Evolutionary conservation across 108 stramenopile species (phyloP), one percentile per base, ranked within the genome.

Genomic region (Conticribra guillardii): DNA sequence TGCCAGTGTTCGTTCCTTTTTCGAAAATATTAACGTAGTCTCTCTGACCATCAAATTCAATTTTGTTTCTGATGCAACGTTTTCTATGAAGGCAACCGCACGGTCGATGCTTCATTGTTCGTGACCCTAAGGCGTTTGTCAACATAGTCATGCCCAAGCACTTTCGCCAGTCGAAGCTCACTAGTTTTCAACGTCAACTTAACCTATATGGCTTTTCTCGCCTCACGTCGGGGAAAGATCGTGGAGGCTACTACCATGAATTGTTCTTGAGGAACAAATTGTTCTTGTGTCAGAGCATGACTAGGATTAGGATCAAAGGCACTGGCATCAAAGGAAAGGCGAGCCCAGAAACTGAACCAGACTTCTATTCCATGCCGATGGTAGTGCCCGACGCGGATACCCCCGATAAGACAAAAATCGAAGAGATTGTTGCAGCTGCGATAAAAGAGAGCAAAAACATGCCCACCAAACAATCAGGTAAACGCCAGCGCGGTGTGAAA

Each of bases 131-230:
- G 44, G 84, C 81, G 9, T 89, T 94, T 67, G 87, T 89, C 19
- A 56, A 67, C 16, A 26, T 85, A 24, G 63, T 97, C 31, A 87
- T 98, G 89, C 94, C 93, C 15, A 71, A 79, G 8, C 95, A 95
- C 75, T 97, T 97, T 80, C 88, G 89, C 22, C 96, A 94, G 59
- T 88, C 92, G 49, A 87, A 91, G 54, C 72, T 89, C 66, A 82
- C 90, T 27, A 85, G 85, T 29, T 94, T 97, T 60, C 95, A 97
- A 63, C 44, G 94, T 11, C 95, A 97, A 71, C 77, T 97, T 34
- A 95, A 97, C 66, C 69, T 94, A 1, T 91, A 94, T 64, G 86
- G 83, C 16, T 91, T 94, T 59, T 21, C 60, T 28, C 84, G 87
- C 27, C 80, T 90, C 11, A 87, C 82, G 4, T 54, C 70, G 21